phyloP scores from a whole-genome alignment of 257 asterid genomes.

The Solanum chmielewskii region DNA sequence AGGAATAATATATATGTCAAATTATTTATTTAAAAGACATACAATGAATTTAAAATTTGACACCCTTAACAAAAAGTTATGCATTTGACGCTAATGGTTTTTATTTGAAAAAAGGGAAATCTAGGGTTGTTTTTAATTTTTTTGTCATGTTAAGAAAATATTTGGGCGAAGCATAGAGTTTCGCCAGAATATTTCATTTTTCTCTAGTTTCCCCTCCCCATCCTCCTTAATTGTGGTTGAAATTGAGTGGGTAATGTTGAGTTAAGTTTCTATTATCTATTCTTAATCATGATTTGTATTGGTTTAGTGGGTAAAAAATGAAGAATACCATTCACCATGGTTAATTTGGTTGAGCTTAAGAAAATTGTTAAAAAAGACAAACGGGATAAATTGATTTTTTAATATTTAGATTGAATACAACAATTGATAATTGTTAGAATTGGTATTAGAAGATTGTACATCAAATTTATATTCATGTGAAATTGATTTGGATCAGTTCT shows the following conservation, averaged over 20 bases:
- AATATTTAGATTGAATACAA: neutral
- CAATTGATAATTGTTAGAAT: neutral
- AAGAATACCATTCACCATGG: neutral
- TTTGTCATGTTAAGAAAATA: neutral
- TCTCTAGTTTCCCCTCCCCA: neutral
- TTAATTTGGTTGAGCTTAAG: no score
- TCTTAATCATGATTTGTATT: neutral
- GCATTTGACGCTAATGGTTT: rapidly evolving
- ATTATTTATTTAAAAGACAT: no score
- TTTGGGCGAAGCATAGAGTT: neutral
- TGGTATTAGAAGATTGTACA: neutral
- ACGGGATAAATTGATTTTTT: neutral
- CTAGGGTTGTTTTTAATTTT: no score
- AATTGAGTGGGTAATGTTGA: neutral
- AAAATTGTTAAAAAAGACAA: no score
- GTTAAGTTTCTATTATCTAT: neutral
- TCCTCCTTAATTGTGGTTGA: neutral
- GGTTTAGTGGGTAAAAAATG: neutral
- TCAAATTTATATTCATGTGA: neutral
- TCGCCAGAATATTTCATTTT: neutral
- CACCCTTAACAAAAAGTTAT: no score
- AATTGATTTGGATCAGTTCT: neutral
- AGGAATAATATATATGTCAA: no score
- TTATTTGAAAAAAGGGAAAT: no score
- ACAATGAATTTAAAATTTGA: no score